These are phyloP conservation scores for Nothopassalora personata DNA, from an alignment of 2,329 filamentous ascomycete species.

Conservation along the genomic window DNA sequence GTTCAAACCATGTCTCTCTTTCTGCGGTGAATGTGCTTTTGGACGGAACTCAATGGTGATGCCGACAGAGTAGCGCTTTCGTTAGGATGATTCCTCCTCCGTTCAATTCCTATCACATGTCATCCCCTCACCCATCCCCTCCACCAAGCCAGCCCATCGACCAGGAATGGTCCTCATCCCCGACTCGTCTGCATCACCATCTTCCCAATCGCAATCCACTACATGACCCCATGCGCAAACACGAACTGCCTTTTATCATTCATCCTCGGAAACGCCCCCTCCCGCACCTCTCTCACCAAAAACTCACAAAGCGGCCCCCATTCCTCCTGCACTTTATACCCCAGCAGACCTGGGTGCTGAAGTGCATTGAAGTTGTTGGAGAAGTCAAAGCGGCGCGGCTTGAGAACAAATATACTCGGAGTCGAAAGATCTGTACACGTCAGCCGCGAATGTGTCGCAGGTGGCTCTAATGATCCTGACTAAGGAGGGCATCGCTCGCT, in stretches of 20 bases:
- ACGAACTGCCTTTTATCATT: slow-evolving; percentile 15
- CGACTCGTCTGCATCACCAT: slow-evolving; percentile 12
- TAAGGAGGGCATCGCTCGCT: not conserved
- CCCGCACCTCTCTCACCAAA: slow-evolving; percentile 21
- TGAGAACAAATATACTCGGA: no score
- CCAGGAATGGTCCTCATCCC: slow-evolving; percentile 1
- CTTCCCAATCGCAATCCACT: slow-evolving; percentile 13
- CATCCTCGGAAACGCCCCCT: slow-evolving; percentile 19
- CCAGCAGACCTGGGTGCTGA: slow-evolving; percentile 18
- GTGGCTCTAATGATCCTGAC: not conserved
- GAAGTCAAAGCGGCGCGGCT: no score
- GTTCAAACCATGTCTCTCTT: no score
- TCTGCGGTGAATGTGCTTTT: no score
- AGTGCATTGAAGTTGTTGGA: no score
- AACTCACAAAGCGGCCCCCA: slow-evolving; percentile 31
- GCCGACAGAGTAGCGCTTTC: no score
- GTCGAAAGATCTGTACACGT: not conserved
- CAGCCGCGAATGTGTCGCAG: not conserved
- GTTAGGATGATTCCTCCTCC: no score
- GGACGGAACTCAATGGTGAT: no score
- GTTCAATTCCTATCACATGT: no score
- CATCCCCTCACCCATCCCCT: not conserved
- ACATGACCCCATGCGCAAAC: slow-evolving; percentile 15
- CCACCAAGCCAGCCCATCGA: not conserved
- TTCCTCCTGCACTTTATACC: slow-evolving; percentile 21